These are phyloP conservation scores for Beauveria medogensis DNA, from an alignment of 2,329 filamentous ascomycete genomes.

Conservation along the genomic window DNA sequence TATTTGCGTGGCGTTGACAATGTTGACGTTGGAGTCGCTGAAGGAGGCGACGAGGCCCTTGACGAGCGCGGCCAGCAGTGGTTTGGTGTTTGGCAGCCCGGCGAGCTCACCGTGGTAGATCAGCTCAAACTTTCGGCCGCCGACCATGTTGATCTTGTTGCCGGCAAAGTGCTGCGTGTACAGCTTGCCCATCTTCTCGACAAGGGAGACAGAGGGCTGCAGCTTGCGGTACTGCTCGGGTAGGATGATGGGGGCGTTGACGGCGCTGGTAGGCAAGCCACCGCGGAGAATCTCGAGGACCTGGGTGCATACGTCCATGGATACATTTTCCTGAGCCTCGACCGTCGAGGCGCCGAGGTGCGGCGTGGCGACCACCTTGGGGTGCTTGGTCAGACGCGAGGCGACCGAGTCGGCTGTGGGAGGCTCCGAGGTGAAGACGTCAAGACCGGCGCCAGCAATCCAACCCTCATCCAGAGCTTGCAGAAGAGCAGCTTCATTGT, in stretches of 20 bases:
- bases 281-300: conserved; percentile 66
- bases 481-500: conserved; percentile 67
- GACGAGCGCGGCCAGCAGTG: conserved; percentile 69
- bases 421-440: conserved; percentile 73
- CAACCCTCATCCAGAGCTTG: conserved; percentile 61
- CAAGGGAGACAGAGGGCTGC: conserved; percentile 65
- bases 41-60: conserved; percentile 68
- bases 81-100: conserved; percentile 63
- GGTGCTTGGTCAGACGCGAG: conserved; percentile 55
- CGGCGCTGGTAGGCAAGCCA: conserved; percentile 65
- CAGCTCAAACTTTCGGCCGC: conserved; percentile 65
- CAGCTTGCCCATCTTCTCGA: conserved; percentile 71
- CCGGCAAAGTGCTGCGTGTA: conserved; percentile 68
- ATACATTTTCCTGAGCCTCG: conserved; percentile 79
- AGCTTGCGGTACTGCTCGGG: conserved; percentile 73
- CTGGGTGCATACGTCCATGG: conserved; percentile 74
- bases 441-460: conserved; percentile 69
- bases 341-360: conserved; percentile 73
- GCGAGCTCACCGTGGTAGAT: conserved; percentile 71
- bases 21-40: conserved; percentile 64
- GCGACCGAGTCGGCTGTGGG: conserved; percentile 48
- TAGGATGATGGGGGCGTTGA: conserved; percentile 74
- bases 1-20: conserved; percentile 71
- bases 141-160: conserved; percentile 35
- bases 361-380: conserved; percentile 67